Conservation (phyloP, 1,284 basidiomycete species). For the Phenoliferia sp. region DNA sequence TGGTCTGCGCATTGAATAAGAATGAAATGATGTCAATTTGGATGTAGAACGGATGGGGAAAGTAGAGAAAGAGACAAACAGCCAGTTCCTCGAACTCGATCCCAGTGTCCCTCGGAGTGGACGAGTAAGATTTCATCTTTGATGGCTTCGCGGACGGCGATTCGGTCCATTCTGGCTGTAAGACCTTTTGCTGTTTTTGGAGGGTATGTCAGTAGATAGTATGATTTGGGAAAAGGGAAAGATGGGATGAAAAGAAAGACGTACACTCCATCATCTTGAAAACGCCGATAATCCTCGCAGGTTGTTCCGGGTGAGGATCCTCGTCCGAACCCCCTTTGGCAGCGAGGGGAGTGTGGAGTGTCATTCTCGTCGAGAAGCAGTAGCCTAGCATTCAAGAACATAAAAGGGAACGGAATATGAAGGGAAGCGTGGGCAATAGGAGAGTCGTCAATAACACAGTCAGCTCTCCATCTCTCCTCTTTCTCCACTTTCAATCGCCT, state of each 20-base stretch:
- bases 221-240: too few relatives aligned
- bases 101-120: constrained; percentile 84
- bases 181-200: background rate
- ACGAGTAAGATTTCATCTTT: constrained; percentile 79
- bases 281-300: constrained; percentile 77
- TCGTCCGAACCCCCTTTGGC: constrained; percentile 48
- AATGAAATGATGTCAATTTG: too few relatives aligned
- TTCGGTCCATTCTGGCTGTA: constrained; percentile 59
- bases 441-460: too few relatives aligned
- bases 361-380: constrained; percentile 84
- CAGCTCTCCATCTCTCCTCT: background rate
- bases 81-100: constrained; percentile 73
- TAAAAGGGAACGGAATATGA: too few relatives aligned
- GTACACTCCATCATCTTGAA: constrained; percentile 57
- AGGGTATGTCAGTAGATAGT: too few relatives aligned
- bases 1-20: constrained; percentile 12
- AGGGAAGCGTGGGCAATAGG: too few relatives aligned
- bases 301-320: constrained; percentile 74
- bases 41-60: constrained; percentile 5
- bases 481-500: background rate
- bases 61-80: constrained; percentile 53
- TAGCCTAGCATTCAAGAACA: too few relatives aligned
- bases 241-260: too few relatives aligned
- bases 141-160: constrained; percentile 68
- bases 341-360: constrained; percentile 57